phyloP scores from a whole-genome alignment of 1,284 basidiomycete genomes.

The Chondrostereum purpureum region DNA sequence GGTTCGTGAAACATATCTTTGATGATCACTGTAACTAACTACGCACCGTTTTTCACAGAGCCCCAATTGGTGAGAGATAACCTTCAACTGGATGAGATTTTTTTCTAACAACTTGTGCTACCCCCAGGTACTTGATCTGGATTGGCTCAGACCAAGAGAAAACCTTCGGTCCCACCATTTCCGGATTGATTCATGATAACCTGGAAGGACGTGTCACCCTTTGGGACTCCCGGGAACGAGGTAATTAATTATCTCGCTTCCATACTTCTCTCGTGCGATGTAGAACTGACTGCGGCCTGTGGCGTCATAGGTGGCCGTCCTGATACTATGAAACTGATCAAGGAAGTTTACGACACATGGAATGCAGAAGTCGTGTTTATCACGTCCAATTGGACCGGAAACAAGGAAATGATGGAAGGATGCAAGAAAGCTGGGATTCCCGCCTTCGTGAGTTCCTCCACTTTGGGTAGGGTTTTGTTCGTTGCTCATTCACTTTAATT shows the following conservation, averaged over 20 bases:
- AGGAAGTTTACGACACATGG: constrained; percentile 35
- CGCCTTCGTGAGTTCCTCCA: constrained; percentile 41
- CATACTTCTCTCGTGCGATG: background rate
- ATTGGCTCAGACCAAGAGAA: constrained; percentile 75
- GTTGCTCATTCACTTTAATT: background rate
- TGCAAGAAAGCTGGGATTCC: constrained; percentile 58
- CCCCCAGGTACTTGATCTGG: constrained; percentile 56
- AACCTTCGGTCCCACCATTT: constrained; percentile 76
- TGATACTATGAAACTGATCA: constrained; percentile 40
- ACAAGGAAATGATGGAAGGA: constrained; percentile 63
- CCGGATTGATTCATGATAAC: constrained; percentile 54
- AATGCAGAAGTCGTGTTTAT: constrained; percentile 58
- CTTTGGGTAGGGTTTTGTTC: background rate
- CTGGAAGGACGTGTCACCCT: constrained; percentile 49
- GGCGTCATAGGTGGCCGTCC: constrained; percentile 36
- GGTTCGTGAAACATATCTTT: too few relatives aligned
- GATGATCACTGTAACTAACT: background rate
- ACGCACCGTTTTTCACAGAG: constrained; percentile 34
- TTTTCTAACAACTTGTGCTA: constrained; percentile 7
- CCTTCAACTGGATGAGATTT: constrained; percentile 2
- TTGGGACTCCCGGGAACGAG: constrained; percentile 59
- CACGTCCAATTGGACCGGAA: constrained; percentile 57
- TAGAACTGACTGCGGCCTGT: background rate
- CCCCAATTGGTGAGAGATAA: constrained; percentile 47
- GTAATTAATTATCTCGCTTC: constrained; percentile 22